Conservation (phyloP, 2,329 filamentous ascomycete genomes). For the Aspergillus tamarii region DNA sequence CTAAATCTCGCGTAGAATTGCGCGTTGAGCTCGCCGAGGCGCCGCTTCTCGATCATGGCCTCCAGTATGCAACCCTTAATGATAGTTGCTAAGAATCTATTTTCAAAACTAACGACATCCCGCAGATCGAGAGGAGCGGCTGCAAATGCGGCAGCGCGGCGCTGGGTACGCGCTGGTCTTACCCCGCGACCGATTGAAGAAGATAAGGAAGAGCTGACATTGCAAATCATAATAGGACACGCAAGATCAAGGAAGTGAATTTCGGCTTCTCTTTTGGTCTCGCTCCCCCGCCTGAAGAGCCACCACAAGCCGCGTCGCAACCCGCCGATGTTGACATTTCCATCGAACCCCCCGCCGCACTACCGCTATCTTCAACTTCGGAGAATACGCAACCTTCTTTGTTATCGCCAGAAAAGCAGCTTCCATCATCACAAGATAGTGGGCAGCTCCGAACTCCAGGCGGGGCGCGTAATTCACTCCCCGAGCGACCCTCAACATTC, state of each 20-base stretch:
- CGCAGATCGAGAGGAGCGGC: conserved; percentile 57
- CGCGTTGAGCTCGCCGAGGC: conserved; percentile 35
- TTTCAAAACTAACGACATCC: conserved; percentile 13
- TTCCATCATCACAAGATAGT: conserved; percentile 18
- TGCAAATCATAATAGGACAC: conserved; percentile 41
- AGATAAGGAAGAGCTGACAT: conserved; percentile 27
- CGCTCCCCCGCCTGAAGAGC: conserved; percentile 21
- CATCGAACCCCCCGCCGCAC: conserved; percentile 22
- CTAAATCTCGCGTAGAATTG: conserved; percentile 24
- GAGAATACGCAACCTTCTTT: conserved; percentile 14
- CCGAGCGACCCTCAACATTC: conserved; percentile 38
- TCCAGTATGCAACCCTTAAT: conserved; percentile 35
- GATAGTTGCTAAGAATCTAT: not conserved
- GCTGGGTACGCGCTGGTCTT: conserved; percentile 52
- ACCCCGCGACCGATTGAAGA: conserved; percentile 25
- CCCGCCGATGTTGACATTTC: conserved; percentile 23
- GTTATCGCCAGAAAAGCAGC: conserved; percentile 21
- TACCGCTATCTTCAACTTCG: conserved; percentile 20
- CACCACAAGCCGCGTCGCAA: conserved; percentile 31
- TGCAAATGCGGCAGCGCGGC: conserved; percentile 61
- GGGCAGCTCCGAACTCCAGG: conserved; percentile 28
- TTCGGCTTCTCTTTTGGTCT: conserved; percentile 55
- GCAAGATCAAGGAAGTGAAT: conserved; percentile 51
- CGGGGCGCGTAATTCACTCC: conserved; percentile 36
- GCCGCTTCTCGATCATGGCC: conserved; percentile 41